These are phyloP conservation scores for Globisporangium irregulare DNA, from an alignment of 352 stramenopile genomes.

Conservation along the genomic window DNA sequence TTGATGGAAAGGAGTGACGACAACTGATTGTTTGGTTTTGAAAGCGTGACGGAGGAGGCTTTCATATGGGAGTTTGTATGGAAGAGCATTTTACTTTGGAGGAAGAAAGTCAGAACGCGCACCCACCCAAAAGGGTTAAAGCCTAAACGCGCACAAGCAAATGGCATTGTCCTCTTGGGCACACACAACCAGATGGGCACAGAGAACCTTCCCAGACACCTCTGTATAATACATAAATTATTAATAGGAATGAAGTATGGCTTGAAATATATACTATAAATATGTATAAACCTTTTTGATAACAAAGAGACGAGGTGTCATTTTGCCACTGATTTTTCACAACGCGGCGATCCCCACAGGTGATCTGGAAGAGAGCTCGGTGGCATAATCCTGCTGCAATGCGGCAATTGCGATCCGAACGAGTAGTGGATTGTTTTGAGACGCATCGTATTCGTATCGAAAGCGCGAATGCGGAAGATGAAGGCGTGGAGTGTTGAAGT, in stretches of 20 bases:
- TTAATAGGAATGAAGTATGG: background rate
- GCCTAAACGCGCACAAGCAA: background rate
- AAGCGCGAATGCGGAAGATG: background rate
- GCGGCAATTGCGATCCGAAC: background rate
- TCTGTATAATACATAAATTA: background rate
- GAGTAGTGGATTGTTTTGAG: background rate
- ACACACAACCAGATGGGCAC: constrained; percentile 1
- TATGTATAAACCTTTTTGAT: background rate
- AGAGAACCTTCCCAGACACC: background rate
- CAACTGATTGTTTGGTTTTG: background rate
- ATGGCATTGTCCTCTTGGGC: background rate
- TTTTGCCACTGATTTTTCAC: background rate
- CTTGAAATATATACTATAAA: no score
- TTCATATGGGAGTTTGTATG: constrained; percentile 19
- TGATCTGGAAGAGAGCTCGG: background rate
- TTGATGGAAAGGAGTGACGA: constrained; percentile 6
- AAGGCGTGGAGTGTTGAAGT: background rate
- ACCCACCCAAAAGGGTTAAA: background rate
- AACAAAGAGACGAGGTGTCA: background rate
- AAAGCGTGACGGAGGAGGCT: background rate
- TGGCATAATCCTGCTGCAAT: background rate
- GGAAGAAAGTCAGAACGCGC: constrained; percentile 3
- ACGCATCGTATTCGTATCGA: background rate
- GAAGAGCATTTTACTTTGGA: background rate
- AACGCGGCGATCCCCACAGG: constrained; percentile 3